A percentile compares a stretch with the other conserved stretches of the same genome.
Conservation (phyloP, 495 filamentous ascomycete genomes). For the Podospora appendiculata region DNA sequence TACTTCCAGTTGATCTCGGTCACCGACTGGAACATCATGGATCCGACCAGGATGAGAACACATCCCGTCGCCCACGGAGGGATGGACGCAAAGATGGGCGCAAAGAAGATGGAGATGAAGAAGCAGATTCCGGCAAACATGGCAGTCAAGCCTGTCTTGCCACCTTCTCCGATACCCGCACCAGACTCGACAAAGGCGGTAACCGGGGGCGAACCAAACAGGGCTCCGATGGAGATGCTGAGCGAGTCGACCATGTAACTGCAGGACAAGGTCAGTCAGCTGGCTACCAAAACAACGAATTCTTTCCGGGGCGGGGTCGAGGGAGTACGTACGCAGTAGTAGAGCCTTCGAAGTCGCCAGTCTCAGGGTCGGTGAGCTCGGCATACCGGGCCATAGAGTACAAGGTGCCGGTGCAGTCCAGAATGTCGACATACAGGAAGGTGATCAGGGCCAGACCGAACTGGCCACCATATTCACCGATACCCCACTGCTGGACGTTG, state of each 20-base stretch:
- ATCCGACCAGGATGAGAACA: conserved; percentile 72
- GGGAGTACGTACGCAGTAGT: conserved; percentile 46
- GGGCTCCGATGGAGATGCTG: conserved; percentile 66
- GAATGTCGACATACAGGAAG: conserved; percentile 79
- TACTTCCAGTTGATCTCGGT: conserved; percentile 81
- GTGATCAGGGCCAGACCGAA: conserved; percentile 75
- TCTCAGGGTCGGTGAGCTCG: conserved; percentile 62
- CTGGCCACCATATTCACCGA: conserved; percentile 52
- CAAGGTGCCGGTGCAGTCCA: conserved; percentile 67
- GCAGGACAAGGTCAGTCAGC: not conserved
- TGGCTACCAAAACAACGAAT: not conserved
- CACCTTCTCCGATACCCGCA: conserved; percentile 77
- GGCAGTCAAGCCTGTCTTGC: conserved; percentile 74
- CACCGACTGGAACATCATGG: conserved; percentile 69
- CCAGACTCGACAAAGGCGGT: conserved; percentile 80
- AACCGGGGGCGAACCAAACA: conserved; percentile 67
- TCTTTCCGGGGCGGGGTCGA: not conserved
- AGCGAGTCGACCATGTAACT: conserved; percentile 69
- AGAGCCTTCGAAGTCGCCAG: conserved; percentile 72
- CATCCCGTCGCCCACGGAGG: conserved; percentile 79
- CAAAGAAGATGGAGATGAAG: conserved; percentile 81
- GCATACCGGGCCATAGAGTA: conserved; percentile 81
- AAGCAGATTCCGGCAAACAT: conserved; percentile 69
- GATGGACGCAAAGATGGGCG: conserved; percentile 78
- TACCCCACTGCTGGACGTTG: conserved; percentile 59